These are phyloP conservation scores for Phyllosticta citrichinensis DNA, from an alignment of 2,329 filamentous ascomycete genomes.

Conservation along the genomic window DNA sequence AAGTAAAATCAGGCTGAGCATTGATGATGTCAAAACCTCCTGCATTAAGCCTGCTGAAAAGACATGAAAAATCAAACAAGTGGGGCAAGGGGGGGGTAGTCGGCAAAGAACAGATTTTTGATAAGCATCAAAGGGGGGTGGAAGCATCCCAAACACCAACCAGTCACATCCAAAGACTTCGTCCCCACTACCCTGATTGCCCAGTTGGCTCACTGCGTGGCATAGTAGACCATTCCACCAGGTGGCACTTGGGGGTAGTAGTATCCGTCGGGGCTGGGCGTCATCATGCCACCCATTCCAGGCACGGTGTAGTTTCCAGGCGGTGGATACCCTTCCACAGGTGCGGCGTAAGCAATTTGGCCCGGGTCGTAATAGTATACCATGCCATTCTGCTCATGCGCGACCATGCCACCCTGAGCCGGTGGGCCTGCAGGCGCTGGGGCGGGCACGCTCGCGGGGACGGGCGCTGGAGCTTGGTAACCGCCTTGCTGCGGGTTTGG, in stretches of 20 bases:
- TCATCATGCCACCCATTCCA: conserved; percentile 73
- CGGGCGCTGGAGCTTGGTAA: conserved; percentile 30
- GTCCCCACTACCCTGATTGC: not conserved
- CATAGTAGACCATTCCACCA: conserved; percentile 49
- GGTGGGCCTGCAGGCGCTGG: conserved; percentile 19
- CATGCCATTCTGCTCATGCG: conserved; percentile 90
- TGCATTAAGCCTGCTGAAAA: not conserved
- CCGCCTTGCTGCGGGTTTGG: conserved; percentile 42
- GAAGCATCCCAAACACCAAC: not conserved
- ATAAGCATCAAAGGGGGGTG: not conserved
- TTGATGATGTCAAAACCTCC: not conserved
- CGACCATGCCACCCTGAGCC: conserved; percentile 48
- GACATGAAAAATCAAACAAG: too few relatives aligned
- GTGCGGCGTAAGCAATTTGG: conserved; percentile 46
- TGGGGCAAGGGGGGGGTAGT: too few relatives aligned
- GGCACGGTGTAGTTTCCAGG: conserved; percentile 44
- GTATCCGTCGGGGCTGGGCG: conserved; percentile 44
- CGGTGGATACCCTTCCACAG: conserved; percentile 30
- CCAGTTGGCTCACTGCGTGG: conserved; percentile 16
- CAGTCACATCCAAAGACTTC: not conserved
- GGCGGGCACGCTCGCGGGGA: conserved; percentile 12
- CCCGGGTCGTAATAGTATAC: conserved; percentile 86
- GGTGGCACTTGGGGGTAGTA: conserved; percentile 47
- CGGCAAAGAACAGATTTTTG: too few relatives aligned
- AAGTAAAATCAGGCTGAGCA: not conserved